Percentiles rank a stretch among this genome's conserved stretches.
Evolutionary conservation across 2,329 filamentous ascomycete species (phyloP).

Genomic region (Chaetothyriales sp.): DNA sequence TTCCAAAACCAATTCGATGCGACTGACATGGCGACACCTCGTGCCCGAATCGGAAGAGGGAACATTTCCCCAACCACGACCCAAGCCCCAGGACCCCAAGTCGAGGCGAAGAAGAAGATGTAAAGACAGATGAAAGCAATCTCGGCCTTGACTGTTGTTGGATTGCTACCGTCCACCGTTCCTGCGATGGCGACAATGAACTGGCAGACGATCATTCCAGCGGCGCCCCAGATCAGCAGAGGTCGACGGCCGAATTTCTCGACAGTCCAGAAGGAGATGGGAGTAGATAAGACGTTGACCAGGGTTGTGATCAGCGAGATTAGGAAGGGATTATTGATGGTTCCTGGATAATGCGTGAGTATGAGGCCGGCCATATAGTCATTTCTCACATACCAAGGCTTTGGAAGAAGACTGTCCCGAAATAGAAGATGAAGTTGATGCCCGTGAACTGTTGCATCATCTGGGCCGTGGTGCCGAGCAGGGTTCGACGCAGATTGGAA

Average conservation of each 20-base stretch:
- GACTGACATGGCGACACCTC: slow-evolving; percentile 24
- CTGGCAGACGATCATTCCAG: slow-evolving; percentile 40
- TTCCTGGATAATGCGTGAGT: neutral
- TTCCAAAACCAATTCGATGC: slow-evolving; percentile 27
- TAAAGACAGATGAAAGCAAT: slow-evolving; percentile 72
- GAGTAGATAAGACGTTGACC: slow-evolving; percentile 40
- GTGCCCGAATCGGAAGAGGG: slow-evolving; percentile 25
- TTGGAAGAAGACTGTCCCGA: slow-evolving; percentile 47
- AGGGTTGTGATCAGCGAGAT: slow-evolving; percentile 40
- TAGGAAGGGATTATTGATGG: slow-evolving; percentile 34
- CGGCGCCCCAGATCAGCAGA: slow-evolving; percentile 40
- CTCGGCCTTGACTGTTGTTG: slow-evolving; percentile 14
- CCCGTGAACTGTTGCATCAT: too few relatives aligned
- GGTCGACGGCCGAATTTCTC: slow-evolving; percentile 40
- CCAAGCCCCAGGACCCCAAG: slow-evolving; percentile 60
- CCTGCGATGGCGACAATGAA: slow-evolving; percentile 37
- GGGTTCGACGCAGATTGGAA: too few relatives aligned
- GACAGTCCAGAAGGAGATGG: slow-evolving; percentile 39
- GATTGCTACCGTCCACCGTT: slow-evolving; percentile 29
- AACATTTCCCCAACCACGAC: slow-evolving; percentile 32
- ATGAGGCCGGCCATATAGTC: neutral
- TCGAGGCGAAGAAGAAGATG: slow-evolving; percentile 82
- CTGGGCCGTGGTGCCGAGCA: too few relatives aligned
- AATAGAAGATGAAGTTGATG: slow-evolving; percentile 39
- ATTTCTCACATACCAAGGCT: too few relatives aligned